Conservation (phyloP, 805 yeast species). For the Metschnikowia dekortorum region DNA sequence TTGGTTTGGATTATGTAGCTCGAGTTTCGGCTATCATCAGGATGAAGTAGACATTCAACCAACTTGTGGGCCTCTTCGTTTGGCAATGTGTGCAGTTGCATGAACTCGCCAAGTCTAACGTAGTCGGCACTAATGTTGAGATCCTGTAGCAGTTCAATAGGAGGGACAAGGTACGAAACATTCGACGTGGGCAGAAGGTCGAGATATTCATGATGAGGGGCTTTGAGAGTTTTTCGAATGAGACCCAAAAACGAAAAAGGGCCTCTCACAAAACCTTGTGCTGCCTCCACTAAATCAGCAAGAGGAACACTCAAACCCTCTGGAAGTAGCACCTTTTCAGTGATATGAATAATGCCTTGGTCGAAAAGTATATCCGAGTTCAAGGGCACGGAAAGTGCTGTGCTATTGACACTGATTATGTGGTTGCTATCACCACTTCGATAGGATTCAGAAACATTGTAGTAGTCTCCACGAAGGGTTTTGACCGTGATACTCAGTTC, state of each 20-base stretch:
- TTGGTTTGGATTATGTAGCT: slow-evolving; percentile 13
- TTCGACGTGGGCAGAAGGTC: slow-evolving; percentile 25
- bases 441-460: slow-evolving; percentile 20
- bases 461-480: slow-evolving; percentile 27
- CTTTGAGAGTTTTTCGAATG: slow-evolving; percentile 38
- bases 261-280: slow-evolving; percentile 30
- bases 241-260: slow-evolving; percentile 40
- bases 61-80: slow-evolving; percentile 46
- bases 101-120: slow-evolving; percentile 46
- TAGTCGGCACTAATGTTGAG: slow-evolving; percentile 46
- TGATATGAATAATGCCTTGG: slow-evolving; percentile 81
- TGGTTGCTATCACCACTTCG: slow-evolving; percentile 21
- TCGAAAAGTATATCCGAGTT: slow-evolving; percentile 68
- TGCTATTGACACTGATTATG: slow-evolving; percentile 27
- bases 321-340: slow-evolving; percentile 56
- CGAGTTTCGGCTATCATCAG: slow-evolving; percentile 3
- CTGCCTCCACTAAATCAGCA: slow-evolving; percentile 51
- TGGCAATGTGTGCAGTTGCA: slow-evolving; percentile 68
- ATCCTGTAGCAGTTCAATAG: slow-evolving; percentile 48
- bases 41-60: slow-evolving; percentile 41
- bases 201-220: slow-evolving; percentile 39
- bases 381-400: slow-evolving; percentile 31
- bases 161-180: slow-evolving; percentile 70
- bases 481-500: slow-evolving; percentile 12
- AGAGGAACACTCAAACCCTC: slow-evolving; percentile 48